Base-by-base conservation (phyloP, 352 stramenopile genomes). In the Phytophthora meadii region DNA sequence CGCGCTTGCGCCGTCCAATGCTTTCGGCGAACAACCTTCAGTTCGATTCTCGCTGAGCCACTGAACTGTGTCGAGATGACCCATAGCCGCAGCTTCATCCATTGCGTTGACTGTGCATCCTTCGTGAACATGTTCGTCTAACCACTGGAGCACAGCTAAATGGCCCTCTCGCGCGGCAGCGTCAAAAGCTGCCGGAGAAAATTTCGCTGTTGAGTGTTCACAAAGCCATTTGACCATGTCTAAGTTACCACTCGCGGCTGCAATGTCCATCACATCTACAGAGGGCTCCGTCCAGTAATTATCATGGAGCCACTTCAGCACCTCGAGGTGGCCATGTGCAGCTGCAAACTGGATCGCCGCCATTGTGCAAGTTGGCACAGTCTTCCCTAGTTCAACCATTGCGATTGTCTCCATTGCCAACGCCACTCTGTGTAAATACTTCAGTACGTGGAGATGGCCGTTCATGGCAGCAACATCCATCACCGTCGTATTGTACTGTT, bases 81-180 rank as follows among this genome's bases (percentile, higher is more conserved):
- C 69, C 24, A 61, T 64, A 0, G 41, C 24, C 5, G 75, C 72
- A 12, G 75, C 72, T 14, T 65, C 52, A 63, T 83, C 62, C 42
- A 83, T 70, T 11, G 75, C 69, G 3, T 70, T 60, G 14, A 61
- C 62, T 1, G 75, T 81, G 17, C 72, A 83, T n/a, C 68, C 53
- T 46, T 67, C 62, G n/a, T 28, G 37, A 5, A 48, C 15, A 15
- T 76, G 67, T 10, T 58, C 36, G 19, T 76, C 54, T 25, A 77
- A 17, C 64, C 69, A 77, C 50, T 73, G 48, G 7, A 74, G 32
- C 19, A 71, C 30, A 1, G 42, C 22, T 15, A 77, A 56, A 50
- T 68, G 59, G 0, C 69, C 69, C 40, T 66, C 60, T n/a, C 34
- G 60, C 3, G 64, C 64, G 9, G 69, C 64, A 1, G 44, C 37